phyloP scores from a whole-genome alignment of 768 basidiomycete genomes.

The Mycena filopes region DNA sequence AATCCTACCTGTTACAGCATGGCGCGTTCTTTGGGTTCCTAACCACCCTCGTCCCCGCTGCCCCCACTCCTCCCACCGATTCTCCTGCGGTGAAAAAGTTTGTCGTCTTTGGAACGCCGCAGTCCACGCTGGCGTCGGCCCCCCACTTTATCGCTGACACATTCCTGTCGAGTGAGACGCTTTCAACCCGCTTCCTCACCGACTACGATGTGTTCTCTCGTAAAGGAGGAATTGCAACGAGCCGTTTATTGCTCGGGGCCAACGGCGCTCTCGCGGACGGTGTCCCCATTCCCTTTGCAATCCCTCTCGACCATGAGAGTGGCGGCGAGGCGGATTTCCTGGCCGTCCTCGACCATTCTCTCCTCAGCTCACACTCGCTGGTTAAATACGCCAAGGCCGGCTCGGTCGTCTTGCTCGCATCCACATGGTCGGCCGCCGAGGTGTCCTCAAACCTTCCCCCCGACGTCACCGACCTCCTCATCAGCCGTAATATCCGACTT shows the following conservation, averaged over 20 bases:
- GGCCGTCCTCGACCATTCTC: slow-evolving; percentile 76
- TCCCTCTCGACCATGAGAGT: slow-evolving; percentile 65
- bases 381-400: slow-evolving; percentile 72
- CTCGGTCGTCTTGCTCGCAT: slow-evolving; percentile 78
- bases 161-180: slow-evolving; percentile 61
- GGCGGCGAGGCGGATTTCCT: slow-evolving; percentile 72
- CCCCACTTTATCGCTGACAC: slow-evolving; percentile 68
- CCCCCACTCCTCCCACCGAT: slow-evolving; percentile 53
- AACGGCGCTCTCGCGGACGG: slow-evolving; percentile 48
- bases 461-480: slow-evolving; percentile 57
- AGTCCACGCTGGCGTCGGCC: slow-evolving; percentile 64
- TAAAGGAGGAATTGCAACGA: slow-evolving; percentile 74
- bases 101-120: slow-evolving; percentile 72
- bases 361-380: slow-evolving; percentile 83
- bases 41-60: slow-evolving; percentile 42
- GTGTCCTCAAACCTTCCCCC: slow-evolving; percentile 73
- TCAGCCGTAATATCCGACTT: slow-evolving; percentile 63
- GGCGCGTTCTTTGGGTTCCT: slow-evolving; percentile 58
- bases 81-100: slow-evolving; percentile 66
- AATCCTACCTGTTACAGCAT: slow-evolving; percentile 58
- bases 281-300: slow-evolving; percentile 62
- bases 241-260: slow-evolving; percentile 73
- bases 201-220: slow-evolving; percentile 83
- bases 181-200: slow-evolving; percentile 70
- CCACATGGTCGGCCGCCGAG: slow-evolving; percentile 82